These are phyloP conservation scores for Botrytis cinerea DNA, from an alignment of 2,329 filamentous ascomycete genomes.

Conservation along the genomic window DNA sequence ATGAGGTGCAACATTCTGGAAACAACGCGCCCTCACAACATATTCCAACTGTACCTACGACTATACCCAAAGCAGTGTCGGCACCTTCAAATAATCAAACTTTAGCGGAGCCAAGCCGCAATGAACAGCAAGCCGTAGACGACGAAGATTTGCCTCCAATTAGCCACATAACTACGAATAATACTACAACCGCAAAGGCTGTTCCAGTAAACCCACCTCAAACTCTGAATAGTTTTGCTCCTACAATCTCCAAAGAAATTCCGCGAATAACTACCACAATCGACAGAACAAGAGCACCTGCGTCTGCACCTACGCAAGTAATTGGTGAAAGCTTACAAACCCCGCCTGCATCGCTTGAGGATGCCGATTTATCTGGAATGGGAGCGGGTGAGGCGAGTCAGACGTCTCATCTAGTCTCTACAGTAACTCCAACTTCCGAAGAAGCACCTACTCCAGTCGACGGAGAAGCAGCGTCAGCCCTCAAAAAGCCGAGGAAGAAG, in stretches of 20 bases:
- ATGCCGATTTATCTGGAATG: conserved; percentile 15
- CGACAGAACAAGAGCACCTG: background rate
- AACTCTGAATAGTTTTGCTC: background rate
- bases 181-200: background rate
- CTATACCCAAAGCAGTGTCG: background rate
- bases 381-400: conserved; percentile 20
- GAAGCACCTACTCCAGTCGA: conserved; percentile 31
- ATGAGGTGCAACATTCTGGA: conserved; percentile 2
- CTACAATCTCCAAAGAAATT: background rate
- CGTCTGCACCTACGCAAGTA: background rate
- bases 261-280: background rate
- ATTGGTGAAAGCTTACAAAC: background rate
- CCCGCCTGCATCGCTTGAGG: background rate
- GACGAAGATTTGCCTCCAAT: background rate
- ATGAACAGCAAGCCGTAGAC: background rate
- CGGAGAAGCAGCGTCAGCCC: background rate
- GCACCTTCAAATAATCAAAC: background rate
- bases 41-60: background rate
- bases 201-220: background rate
- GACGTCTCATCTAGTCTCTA: conserved; percentile 32
- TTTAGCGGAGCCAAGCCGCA: background rate
- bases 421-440: conserved; percentile 36
- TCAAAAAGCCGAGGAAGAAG: conserved; percentile 22
- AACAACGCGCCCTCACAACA: background rate
- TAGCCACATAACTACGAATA: background rate